Evolutionary conservation across 345 rosid genomes (phyloP).

Genomic region (Draba incana): DNA sequence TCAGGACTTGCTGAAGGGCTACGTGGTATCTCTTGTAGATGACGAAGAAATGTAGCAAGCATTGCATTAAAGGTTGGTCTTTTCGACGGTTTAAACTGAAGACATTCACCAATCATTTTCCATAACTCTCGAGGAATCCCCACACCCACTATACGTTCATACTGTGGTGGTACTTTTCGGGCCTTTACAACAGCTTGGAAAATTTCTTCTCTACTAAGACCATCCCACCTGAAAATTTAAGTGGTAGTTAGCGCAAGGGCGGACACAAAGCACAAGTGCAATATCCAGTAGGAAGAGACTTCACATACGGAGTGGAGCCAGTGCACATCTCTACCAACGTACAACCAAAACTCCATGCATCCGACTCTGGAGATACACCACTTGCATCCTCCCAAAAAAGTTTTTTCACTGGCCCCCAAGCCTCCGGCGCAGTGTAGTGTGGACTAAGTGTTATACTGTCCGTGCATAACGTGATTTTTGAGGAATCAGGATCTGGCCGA

Average conservation of each 20-base stretch:
- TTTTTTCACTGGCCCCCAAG: conserved; percentile 97
- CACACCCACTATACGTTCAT: conserved; percentile 96
- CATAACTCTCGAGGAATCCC: conserved; percentile 95
- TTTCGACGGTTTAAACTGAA: conserved; percentile 87
- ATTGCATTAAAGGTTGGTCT: conserved; percentile 90
- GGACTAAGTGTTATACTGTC: conserved; percentile 90
- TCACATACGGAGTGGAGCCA: conserved; percentile 92
- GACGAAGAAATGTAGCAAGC: conserved; percentile 87
- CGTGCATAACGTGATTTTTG: conserved; percentile 70
- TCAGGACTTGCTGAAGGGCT: conserved; percentile 91
- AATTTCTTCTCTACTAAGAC: conserved; percentile 88
- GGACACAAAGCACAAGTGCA: conserved; percentile 24
- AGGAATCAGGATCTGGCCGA: conserved; percentile 65
- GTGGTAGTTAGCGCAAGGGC: conserved; percentile 21
- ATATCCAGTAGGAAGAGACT: conserved; percentile 26
- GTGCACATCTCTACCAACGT: conserved; percentile 99
- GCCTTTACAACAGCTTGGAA: conserved; percentile 86
- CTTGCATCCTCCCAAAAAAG: conserved; percentile 93
- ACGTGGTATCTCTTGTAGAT: conserved; percentile 92
- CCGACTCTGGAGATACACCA: conserved; percentile 87
- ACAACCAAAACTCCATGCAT: conserved; percentile 99
- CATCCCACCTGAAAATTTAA: conserved; percentile 77
- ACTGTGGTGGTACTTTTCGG: conserved; percentile 89
- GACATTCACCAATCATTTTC: conserved; percentile 99
- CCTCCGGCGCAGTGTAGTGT: conserved; percentile 95